These are phyloP conservation scores for Capronia americana DNA, from an alignment of 2,329 filamentous ascomycete species.

Conservation along the genomic window DNA sequence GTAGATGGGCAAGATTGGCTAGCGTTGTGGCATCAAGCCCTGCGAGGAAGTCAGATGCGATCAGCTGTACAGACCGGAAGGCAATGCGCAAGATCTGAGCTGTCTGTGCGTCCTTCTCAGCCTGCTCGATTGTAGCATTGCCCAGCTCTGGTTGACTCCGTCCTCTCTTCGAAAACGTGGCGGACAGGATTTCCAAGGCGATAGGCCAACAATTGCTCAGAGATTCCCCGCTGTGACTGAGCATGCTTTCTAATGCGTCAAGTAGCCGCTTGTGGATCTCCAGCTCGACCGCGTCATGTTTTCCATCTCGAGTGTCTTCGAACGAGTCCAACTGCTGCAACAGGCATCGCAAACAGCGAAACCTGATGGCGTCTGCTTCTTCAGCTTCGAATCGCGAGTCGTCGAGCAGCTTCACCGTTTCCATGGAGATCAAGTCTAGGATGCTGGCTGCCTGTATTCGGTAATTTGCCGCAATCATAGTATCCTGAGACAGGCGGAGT, in stretches of 20 bases:
- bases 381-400: conserved; percentile 42
- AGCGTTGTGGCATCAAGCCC: conserved; percentile 75
- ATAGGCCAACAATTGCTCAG: conserved; percentile 73
- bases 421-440: conserved; percentile 54
- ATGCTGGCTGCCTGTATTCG: conserved; percentile 66
- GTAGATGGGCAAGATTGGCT: conserved; percentile 79
- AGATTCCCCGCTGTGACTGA: conserved; percentile 86
- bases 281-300: conserved; percentile 21
- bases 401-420: conserved; percentile 51
- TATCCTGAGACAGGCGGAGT: conserved; percentile 53
- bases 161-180: conserved; percentile 59
- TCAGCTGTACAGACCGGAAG: conserved; percentile 86
- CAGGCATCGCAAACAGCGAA: conserved; percentile 32
- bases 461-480: conserved; percentile 47
- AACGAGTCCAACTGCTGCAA: conserved; percentile 32
- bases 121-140: conserved; percentile 44
- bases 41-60: conserved; percentile 91
- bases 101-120: conserved; percentile 24
- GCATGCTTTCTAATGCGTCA: conserved; percentile 78
- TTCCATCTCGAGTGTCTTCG: conserved; percentile 8
- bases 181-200: conserved; percentile 87
- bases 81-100: conserved; percentile 76
- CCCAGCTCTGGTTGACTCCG: conserved; percentile 4
- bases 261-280: conserved; percentile 77
- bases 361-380: conserved; percentile 31